Base-by-base conservation (phyloP, 495 filamentous ascomycete species). In the Podospora australis region DNA sequence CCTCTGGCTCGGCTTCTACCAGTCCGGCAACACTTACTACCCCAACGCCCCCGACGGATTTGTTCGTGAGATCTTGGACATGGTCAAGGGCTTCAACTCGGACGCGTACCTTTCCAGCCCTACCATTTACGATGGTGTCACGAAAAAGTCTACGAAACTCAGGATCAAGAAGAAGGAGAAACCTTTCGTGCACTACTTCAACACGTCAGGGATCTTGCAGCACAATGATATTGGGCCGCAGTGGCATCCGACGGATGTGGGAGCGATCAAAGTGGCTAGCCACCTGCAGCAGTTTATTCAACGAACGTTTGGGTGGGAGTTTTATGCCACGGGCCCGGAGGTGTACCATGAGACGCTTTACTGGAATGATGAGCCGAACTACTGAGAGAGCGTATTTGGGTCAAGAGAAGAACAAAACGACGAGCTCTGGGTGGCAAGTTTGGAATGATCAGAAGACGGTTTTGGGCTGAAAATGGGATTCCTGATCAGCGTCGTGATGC, bases 191-290 rank as follows among this genome's bases (percentile, higher is more conserved):
- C 77, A 84, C 63, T 81, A 81, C 53, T 86, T 86, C 60, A 78
- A 82, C 58, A 84, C 80, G 2, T 77, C 70, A 13, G 83, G 82
- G 2, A 79, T 85, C 24, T 49, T 87, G 52, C 80, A 84, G 55
- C 81, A 87, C 53, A 85, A 85, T 47, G 82, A 85, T 54, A 81
- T 84, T 44, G 77, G 69, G 4, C 83, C 81, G 10, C 67, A 70
- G 56, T 81, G 69, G 52, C 82, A 87, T 49, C 81, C 79, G 0
- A 85, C 81, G 0, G 81, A 86, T 52, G 75, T 84, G 9, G 81
- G 83, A 0, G 79, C 83, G 42, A 71, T 86, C 59, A 86, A 86
- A 53, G 62, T 86, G 2, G 80, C 82, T 2, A 83, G 80, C 52
- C 80, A 85, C 51, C 50, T 86, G 40, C 74, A 78, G 58, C 77